A percentile compares a stretch with the other conserved stretches of the same genome.
Evolutionary conservation across 1,284 basidiomycete species (phyloP).

Genomic region (Anthracocystis panici-leucophaei): DNA sequence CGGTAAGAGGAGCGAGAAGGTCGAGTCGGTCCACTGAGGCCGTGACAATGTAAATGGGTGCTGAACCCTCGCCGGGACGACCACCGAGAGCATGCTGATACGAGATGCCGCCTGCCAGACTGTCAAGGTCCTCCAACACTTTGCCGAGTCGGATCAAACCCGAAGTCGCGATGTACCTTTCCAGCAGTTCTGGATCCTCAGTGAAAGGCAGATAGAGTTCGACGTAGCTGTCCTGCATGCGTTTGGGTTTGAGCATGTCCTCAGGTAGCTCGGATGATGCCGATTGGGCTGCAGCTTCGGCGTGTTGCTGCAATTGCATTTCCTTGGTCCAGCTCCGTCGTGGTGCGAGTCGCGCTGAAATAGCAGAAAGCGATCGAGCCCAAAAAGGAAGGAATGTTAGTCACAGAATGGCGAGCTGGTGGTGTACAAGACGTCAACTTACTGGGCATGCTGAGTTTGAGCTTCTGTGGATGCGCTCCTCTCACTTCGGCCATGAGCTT

Average conservation of each 20-base stretch:
- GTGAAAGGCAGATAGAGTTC: constrained; percentile 68
- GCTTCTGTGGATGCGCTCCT: constrained; percentile 39
- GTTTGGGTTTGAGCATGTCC: constrained; percentile 51
- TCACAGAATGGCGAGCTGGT: background rate
- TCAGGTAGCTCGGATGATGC: constrained; percentile 29
- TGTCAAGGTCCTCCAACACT: constrained; percentile 70
- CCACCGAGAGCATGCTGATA: constrained; percentile 69
- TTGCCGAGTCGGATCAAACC: constrained; percentile 68
- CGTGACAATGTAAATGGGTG: constrained; percentile 70
- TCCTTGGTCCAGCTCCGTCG: constrained; percentile 52
- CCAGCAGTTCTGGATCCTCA: constrained; percentile 61
- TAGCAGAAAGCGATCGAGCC: background rate
- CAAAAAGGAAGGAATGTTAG: background rate
- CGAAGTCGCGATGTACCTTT: constrained; percentile 69
- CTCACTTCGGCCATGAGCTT: constrained; percentile 53
- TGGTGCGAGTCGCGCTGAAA: constrained; percentile 41
- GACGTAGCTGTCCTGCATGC: constrained; percentile 68
- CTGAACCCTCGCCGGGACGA: constrained; percentile 55
- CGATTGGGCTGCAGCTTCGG: background rate
- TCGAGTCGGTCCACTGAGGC: constrained; percentile 70
- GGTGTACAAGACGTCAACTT: background rate
- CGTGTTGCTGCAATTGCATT: constrained; percentile 33
- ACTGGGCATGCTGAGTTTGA: constrained; percentile 53
- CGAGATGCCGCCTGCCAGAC: constrained; percentile 65
- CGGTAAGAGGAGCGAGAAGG: constrained; percentile 51